Evolutionary conservation across 495 filamentous ascomycete species (phyloP), one percentile per base, ranked within the genome.

Genomic region (Podospora sp.): DNA sequence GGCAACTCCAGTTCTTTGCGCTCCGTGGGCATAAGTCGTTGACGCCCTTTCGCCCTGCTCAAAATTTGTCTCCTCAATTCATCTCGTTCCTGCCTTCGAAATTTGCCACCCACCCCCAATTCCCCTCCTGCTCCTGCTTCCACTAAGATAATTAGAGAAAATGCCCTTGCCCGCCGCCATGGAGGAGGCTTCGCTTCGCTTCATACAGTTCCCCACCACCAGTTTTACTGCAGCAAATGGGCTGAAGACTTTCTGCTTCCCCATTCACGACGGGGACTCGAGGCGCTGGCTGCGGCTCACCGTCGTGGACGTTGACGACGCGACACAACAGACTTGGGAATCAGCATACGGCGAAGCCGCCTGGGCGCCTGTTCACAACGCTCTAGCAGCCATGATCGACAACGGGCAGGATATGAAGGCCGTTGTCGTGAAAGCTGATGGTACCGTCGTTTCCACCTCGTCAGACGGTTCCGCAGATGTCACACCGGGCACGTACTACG

Each of bases 51-150:
- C 52, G 52, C 52, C 52, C 52, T 55, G 52, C 52, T 55, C 52
- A 22, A 55, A 55, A 55, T 7, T 24, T 55, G 52, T 55, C 52
- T 22, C 52, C 52, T n/a, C 52, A 22, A 55, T 55, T 55, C 52
- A 55, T 55, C 52, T 55, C 52, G 52, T 55, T 55, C 52, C 52
- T 55, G 52, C 52, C 52, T 11, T 22, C 52, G 52, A 55, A 22
- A 22, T 55, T 55, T 55, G 52, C 59, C 29, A 46, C 27, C 58
- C 33, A 62, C 40, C 60, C 22, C 60, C 60, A 50, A 62, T 62
- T 51, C 60, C 60, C 24, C 16, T 55, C 52, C 52, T 55, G 52
- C 52, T 55, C 52, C 52, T 55, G 52, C 52, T 22, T 55, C 52
- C 52, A 55, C 52, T 12, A 55, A 55, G 52, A 22, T 55, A 55